phyloP scores from a whole-genome alignment of 129 eudicot genomes.

The Apium graveolens region DNA sequence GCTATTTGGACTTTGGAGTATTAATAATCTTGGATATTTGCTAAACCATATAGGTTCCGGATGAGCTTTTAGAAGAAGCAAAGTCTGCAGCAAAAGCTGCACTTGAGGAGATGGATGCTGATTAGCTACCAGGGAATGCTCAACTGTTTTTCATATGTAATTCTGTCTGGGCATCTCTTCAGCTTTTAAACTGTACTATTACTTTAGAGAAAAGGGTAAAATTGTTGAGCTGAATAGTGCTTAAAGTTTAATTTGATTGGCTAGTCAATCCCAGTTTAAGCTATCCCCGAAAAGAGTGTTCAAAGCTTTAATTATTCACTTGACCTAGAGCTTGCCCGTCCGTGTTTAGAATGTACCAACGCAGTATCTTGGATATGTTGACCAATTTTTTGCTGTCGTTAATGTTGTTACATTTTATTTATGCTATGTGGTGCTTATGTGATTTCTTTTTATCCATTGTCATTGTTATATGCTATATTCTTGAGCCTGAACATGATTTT shows the following conservation, averaged over 20 bases:
- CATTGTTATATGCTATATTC: background rate
- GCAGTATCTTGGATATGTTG: background rate
- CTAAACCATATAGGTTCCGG: conserved; percentile 36
- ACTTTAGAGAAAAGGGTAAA: background rate
- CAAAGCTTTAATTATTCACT: background rate
- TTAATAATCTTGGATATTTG: background rate
- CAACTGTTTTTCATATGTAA: background rate
- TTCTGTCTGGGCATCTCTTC: background rate
- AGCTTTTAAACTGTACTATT: background rate
- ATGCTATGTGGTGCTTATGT: background rate
- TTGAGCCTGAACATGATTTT: background rate
- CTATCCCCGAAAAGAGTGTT: background rate
- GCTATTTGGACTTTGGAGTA: background rate
- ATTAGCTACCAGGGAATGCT: background rate
- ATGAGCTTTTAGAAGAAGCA: conserved; percentile 45
- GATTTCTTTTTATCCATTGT: no score
- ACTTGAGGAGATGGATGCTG: conserved; percentile 64
- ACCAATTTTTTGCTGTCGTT: background rate
- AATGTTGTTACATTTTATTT: background rate
- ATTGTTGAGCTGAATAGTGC: background rate
- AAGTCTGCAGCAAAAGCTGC: conserved; percentile 65
- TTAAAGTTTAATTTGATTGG: conserved; percentile 1
- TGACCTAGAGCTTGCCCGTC: background rate
- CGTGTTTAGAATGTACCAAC: background rate
- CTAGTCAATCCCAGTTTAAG: background rate